Base-by-base conservation (phyloP, 495 filamentous ascomycete species). In the Mytilinidion resinicola region DNA sequence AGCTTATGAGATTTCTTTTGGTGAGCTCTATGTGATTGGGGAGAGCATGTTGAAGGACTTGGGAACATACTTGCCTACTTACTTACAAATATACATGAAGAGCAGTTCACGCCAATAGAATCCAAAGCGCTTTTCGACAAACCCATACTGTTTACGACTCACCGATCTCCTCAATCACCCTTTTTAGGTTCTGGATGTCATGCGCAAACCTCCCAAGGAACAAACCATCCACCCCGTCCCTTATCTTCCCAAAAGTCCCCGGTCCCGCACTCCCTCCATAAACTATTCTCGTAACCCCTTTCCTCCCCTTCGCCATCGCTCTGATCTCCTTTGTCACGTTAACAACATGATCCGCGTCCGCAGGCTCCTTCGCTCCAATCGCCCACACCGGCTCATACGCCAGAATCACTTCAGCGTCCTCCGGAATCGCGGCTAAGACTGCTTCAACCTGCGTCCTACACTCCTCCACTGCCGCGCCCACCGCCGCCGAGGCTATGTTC, bases 381-480 rank as follows among this genome's bases (percentile, higher is more conserved):
- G 89, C 89, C 89, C 89, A 95, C 0, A 92, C 87, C 10, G 89
- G 89, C 74, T 95, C 90, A 68, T 95, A 95, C 3, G 89, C 90
- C 39, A 93, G 77, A 12, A 91, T 82, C 17, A 92, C 79, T n/a
- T 90, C 82, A 1, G 78, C 79, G 9, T 82, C 75, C 2, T 66
- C 71, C 0, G 80, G 77, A 20, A 91, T 72, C 0, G 75, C 79
- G 12, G 71, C 71, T 15, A 93, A 64, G 8, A 87, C 82, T 2
- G 80, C 74, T 19, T 74, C 74, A 12, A 93, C 76, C 59, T 91
- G 86, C 15, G 73, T 69, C 34, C 73, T 72, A 56, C 86, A 89
- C 69, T 91, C 87, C 4, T 74, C 56, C 1, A 86, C 77, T 0
- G 89, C 89, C 19, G 72, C 57, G 0, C 77, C 80, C 15, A 85